Percentiles rank a stretch among this genome's conserved stretches.
Evolutionary conservation across 306 rosid species (phyloP).

Genomic region (Fragaria ananassa): DNA sequence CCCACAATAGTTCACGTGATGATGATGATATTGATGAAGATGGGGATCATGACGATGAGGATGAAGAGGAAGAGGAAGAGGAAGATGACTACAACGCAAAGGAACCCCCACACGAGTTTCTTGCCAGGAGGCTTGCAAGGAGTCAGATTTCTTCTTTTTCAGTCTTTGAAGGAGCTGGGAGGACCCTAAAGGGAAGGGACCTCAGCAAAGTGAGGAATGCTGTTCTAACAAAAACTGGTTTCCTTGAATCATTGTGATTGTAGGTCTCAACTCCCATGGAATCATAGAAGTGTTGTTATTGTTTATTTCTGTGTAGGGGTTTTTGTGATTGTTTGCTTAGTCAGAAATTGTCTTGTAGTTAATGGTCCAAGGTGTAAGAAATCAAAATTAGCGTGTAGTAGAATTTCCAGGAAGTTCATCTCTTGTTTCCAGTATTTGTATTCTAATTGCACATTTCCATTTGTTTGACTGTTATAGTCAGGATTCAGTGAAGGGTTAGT

Average conservation of each 20-base stretch:
- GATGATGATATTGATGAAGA: constrained; percentile 13
- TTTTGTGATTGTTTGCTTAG: constrained; percentile 10
- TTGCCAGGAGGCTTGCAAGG: constrained; percentile 82
- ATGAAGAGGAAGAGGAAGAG: constrained; percentile 15
- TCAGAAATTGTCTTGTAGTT: not conserved
- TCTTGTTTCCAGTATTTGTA: not conserved
- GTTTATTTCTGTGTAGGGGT: constrained; percentile 21
- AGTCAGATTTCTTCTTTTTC: constrained; percentile 82
- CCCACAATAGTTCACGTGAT: constrained; percentile 30
- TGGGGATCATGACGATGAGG: constrained; percentile 23
- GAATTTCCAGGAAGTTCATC: constrained; percentile 11
- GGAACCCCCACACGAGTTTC: constrained; percentile 80
- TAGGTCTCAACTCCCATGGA: constrained; percentile 1
- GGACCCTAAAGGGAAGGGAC: constrained; percentile 92
- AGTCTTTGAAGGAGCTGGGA: constrained; percentile 90
- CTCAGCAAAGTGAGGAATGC: constrained; percentile 88
- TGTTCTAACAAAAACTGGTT: constrained; percentile 74
- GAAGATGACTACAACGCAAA: constrained; percentile 40
- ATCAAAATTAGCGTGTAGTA: not conserved
- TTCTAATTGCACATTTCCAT: constrained; percentile 4
- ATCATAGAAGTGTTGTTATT: not conserved
- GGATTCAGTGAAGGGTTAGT: not conserved
- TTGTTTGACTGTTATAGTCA: not conserved
- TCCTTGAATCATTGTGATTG: constrained; percentile 56
- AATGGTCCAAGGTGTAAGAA: constrained; percentile 7